Base-by-base conservation (phyloP, 768 basidiomycete species). In the Serendipita indica region DNA sequence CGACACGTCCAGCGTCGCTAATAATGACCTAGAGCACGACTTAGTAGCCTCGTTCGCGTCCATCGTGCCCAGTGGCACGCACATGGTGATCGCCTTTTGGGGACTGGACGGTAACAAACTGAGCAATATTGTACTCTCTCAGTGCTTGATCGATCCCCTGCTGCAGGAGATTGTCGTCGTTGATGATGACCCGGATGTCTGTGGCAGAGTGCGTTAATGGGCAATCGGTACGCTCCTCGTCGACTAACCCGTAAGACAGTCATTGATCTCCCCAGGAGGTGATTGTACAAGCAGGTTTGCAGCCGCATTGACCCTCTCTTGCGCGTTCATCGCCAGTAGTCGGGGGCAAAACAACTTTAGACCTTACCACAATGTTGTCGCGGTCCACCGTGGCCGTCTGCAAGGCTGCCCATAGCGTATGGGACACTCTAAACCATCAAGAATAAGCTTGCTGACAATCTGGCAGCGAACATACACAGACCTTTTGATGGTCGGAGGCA, bases 231-330 rank as follows among this genome's bases (percentile, higher is more conserved):
- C 49, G 60, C 49, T 34, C 35, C 58, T 18, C 27, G 20, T 35
- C 57, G 33, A 58, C 65, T 58, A 61, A 89, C 90, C 91, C 65
- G 89, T 89, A 58, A 97, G 75, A 16, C 96, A 92, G 72, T 97
- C 93, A 70, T 94, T 96, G 63, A 97, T 91, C 74, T 98, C 88
- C 43, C 93, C 93, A 0, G 93, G 93, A 25, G 93, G 93, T 1
- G 89, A 83, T 68, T 96, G 93, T 0, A 89, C 76, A 30, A 98
- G 74, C 65, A 96, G 88, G 32, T 75, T 75, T 25, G 86, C 82
- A 22, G 86, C 92, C 5, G 78, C 77, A 65, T 80, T 73, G 45
- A 89, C 80, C 28, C 83, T 80, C 66, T 84, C 81, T 57, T 73
- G 70, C 56, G 74, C 68, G 62, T 80, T 77, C 84, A 87, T 86